A percentile compares a stretch with the other conserved stretches of the same genome.
These are phyloP conservation scores for Phialophora chinensis DNA, from an alignment of 2,329 filamentous ascomycete species.

Conservation along the genomic window DNA sequence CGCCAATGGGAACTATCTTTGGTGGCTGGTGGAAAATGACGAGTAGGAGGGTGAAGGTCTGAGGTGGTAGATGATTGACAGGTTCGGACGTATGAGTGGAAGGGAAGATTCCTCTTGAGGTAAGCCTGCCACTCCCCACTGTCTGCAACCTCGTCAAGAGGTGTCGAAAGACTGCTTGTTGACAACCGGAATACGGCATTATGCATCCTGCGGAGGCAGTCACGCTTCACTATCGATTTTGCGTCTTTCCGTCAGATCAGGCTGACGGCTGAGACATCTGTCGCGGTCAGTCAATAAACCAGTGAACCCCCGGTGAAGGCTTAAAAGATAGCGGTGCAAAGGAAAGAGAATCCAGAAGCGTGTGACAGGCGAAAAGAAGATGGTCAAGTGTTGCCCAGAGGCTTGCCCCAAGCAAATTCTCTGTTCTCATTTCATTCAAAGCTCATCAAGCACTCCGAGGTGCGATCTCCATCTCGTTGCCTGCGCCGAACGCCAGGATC, in stretches of 20 bases:
- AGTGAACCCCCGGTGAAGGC: not conserved
- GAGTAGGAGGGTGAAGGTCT: not conserved
- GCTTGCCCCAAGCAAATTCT: conserved; percentile 9
- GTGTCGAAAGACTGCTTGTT: not conserved
- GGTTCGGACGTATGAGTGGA: not conserved
- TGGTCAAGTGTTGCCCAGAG: conserved; percentile 3
- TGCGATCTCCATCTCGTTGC: conserved; percentile 4
- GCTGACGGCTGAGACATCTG: not conserved
- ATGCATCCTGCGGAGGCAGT: not conserved
- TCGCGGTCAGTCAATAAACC: not conserved
- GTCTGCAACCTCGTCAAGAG: not conserved
- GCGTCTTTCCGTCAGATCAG: not conserved
- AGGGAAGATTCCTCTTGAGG: not conserved
- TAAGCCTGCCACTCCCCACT: not conserved
- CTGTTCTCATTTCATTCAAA: conserved; percentile 2
- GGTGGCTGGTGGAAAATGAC: too few species aligned
- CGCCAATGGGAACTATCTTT: too few species aligned
- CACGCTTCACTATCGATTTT: not conserved
- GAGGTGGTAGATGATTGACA: not conserved
- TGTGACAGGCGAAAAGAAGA: not conserved
- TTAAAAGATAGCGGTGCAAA: not conserved
- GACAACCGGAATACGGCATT: not conserved
- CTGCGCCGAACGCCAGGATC: conserved; percentile 17
- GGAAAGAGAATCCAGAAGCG: not conserved
- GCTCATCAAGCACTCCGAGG: conserved; percentile 1